Conservation (phyloP, 306 rosid species). For the Castanopsis chinensis region DNA sequence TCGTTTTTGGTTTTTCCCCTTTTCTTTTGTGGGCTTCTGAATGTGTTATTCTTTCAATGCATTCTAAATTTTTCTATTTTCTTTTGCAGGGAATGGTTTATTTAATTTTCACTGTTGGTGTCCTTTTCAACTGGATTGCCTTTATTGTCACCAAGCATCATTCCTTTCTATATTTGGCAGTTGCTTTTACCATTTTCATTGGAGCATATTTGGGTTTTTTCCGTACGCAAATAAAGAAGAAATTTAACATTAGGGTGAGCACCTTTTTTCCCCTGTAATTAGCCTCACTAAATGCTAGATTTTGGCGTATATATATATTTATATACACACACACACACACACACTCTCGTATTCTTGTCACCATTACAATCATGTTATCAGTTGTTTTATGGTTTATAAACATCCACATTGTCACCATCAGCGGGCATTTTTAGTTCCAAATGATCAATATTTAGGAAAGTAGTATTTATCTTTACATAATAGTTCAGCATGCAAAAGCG, state of each 20-base stretch:
- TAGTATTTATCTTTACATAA: not conserved
- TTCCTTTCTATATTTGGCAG: conserved; percentile 66
- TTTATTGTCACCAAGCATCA: conserved; percentile 54
- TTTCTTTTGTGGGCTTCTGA: too few relatives aligned
- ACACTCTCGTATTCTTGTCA: not conserved
- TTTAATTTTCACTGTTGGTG: conserved; percentile 48
- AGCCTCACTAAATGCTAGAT: not conserved
- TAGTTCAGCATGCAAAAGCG: not conserved
- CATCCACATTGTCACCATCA: not conserved
- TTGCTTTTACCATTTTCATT: conserved; percentile 52
- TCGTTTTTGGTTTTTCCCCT: not conserved
- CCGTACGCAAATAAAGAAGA: conserved; percentile 78
- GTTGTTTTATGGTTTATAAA: not conserved
- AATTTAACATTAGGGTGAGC: conserved; percentile 88
- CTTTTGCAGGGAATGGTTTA: conserved; percentile 65
- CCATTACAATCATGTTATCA: not conserved
- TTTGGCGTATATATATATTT: conserved; percentile 10
- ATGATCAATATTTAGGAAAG: not conserved
- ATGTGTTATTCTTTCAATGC: not conserved
- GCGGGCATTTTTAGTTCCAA: not conserved
- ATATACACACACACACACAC: not conserved
- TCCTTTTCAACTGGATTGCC: conserved; percentile 59
- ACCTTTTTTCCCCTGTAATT: conserved; percentile 1
- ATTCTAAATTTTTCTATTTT: conserved; percentile 12
- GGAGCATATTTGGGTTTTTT: conserved; percentile 82